Evolutionary conservation across 768 basidiomycete species (phyloP), one percentile per base, ranked within the genome.

Genomic region (Phallus indusiatus): DNA sequence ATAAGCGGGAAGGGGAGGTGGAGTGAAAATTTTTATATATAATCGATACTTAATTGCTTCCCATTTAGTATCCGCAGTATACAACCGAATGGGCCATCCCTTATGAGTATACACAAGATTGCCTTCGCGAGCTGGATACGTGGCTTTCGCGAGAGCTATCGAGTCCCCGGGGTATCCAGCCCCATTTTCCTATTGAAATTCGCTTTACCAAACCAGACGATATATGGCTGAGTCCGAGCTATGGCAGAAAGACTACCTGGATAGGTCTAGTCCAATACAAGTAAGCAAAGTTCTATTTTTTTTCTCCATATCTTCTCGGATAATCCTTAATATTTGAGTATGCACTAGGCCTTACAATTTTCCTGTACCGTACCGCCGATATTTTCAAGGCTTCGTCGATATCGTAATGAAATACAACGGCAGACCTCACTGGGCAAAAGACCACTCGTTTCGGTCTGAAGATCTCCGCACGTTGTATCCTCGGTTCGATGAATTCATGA

Each of bases 31-130:
- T n/a, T 42, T 42, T 11, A 14, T 12, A 56, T 53, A 22, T 35
- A 48, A 28, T 50, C 37, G 47, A 64, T 56, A 64, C 65, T 5
- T 65, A 69, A 47, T 59, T 42, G 53, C 55, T 60, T 28, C 50
- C 49, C 16, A 17, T 47, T 46, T 20, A 94, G 92, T 91, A 86
- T 71, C 84, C 83, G 1, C 94, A 97, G 71, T 87, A 93, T 71
- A 97, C 96, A 2, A 91, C 90, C 12, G 96, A 99, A 72, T 95
- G 93, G 87, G 90, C 92, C 5, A 79, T 99, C 37, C 92, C 94
- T 6, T 86, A 85, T 64, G 74, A 79, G 47, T 72, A 82, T 55
- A 79, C 93, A 1, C 72, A 73, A 56, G 74, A 78, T 1, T 93
- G 89, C 64, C 77, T 99, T 54, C 72, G 72, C 35, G 90, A 86